These are phyloP conservation scores for Cladophialophora exuberans DNA, from an alignment of 2,329 filamentous ascomycete genomes.

Conservation along the genomic window DNA sequence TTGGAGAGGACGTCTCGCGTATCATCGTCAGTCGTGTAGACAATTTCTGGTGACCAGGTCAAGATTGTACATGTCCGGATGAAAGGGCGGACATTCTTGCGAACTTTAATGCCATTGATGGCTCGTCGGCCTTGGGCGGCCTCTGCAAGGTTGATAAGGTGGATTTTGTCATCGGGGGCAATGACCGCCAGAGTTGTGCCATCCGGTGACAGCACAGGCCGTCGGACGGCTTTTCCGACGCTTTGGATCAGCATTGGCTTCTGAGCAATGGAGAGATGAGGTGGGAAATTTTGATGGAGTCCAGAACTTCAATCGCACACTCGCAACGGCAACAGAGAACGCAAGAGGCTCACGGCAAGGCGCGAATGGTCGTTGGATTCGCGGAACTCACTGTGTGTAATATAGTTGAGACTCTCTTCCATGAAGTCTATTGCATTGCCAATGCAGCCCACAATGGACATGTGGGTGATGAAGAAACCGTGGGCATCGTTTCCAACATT, in stretches of 20 bases:
- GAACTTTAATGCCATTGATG: slow-evolving; percentile 20
- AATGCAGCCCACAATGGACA: not conserved
- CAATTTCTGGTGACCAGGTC: slow-evolving; percentile 27
- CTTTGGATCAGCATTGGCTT: slow-evolving; percentile 15
- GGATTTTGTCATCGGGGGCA: slow-evolving; percentile 20
- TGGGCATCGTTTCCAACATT: no score
- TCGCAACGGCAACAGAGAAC: no score
- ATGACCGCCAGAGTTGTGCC: slow-evolving; percentile 23
- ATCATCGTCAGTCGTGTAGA: not conserved
- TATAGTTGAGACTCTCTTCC: not conserved
- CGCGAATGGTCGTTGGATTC: not conserved
- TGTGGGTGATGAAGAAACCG: not conserved
- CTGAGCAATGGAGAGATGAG: not conserved
- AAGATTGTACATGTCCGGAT: slow-evolving; percentile 20
- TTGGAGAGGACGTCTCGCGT: slow-evolving; percentile 3
- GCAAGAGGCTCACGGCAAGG: not conserved
- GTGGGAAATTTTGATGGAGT: not conserved
- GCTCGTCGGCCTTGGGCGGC: slow-evolving; percentile 12
- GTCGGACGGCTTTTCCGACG: slow-evolving; percentile 19
- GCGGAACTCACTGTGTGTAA: slow-evolving; percentile 10
- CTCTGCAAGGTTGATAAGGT: slow-evolving; percentile 19
- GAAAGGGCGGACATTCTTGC: slow-evolving; percentile 3
- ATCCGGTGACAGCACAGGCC: slow-evolving; percentile 25
- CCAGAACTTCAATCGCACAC: no score
- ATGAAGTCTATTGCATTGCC: not conserved